phyloP scores from a whole-genome alignment of 2,329 filamentous ascomycete genomes.

The Aspergillus quadrilineatus region DNA sequence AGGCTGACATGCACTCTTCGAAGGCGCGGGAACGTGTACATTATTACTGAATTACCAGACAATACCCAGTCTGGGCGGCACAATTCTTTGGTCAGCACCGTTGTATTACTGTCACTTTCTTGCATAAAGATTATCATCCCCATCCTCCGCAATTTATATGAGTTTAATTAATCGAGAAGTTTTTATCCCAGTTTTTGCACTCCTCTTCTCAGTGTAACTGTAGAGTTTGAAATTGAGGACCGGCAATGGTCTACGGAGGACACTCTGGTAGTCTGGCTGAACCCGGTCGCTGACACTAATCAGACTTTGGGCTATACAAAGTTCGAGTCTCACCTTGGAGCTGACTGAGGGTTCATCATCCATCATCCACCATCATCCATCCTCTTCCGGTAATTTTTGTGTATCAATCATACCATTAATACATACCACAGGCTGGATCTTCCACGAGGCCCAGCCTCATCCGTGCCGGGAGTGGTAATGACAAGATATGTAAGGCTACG shows the following conservation, averaged over 20 bases:
- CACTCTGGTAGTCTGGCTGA: neutral
- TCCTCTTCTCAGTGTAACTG: neutral
- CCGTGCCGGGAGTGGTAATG: neutral
- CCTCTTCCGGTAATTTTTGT: constrained; percentile 7
- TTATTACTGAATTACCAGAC: constrained; percentile 9
- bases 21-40: constrained; percentile 16
- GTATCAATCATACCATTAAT: neutral
- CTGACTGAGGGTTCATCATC: neutral
- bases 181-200: neutral
- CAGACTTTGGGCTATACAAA: neutral
- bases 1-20: constrained; percentile 13
- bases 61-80: constrained; percentile 6
- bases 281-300: neutral
- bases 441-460: constrained; percentile 9
- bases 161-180: neutral
- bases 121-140: constrained; percentile 1
- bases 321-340: neutral
- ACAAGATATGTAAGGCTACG: neutral
- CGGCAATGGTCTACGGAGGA: too few relatives aligned
- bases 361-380: neutral
- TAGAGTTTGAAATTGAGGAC: too few relatives aligned
- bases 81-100: constrained; percentile 5
- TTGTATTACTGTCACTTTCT: neutral
- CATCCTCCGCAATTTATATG: neutral
- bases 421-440: constrained; percentile 3